phyloP scores from a whole-genome alignment of 1,139 yeast species.

The Candida labiduridarum region DNA sequence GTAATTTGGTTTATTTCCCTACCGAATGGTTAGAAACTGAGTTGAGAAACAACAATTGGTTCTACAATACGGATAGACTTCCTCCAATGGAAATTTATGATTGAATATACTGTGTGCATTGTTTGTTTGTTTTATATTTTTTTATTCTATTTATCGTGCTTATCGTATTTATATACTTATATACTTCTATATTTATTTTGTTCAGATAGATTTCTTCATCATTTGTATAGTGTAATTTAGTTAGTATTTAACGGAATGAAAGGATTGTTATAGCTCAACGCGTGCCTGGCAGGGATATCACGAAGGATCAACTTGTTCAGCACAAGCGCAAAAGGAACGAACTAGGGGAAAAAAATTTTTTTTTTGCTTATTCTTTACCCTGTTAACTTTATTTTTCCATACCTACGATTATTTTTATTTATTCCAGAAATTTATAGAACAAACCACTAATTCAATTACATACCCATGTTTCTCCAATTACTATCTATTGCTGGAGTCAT shows the following conservation, averaged over 20 bases:
- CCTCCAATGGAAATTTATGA: conserved; percentile 97
- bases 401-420: background rate
- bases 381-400: background rate
- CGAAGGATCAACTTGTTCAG: background rate
- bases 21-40: conserved; percentile 88
- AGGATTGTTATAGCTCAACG: background rate
- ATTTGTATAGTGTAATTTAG: no score
- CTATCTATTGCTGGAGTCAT: conserved; percentile 69
- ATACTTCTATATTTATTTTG: no score
- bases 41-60: conserved; percentile 91
- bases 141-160: background rate
- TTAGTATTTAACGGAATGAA: background rate
- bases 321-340: background rate
- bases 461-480: conserved; percentile 41
- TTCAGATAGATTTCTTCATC: no score
- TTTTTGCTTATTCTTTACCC: background rate
- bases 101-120: conserved; percentile 26
- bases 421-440: background rate
- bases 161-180: no score
- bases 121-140: background rate
- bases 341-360: background rate
- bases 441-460: background rate
- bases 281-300: background rate
- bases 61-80: conserved; percentile 86
- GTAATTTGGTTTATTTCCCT: conserved; percentile 88